phyloP scores from a whole-genome alignment of 495 filamentous ascomycete species.

The Aspergillus coremiiformis region DNA sequence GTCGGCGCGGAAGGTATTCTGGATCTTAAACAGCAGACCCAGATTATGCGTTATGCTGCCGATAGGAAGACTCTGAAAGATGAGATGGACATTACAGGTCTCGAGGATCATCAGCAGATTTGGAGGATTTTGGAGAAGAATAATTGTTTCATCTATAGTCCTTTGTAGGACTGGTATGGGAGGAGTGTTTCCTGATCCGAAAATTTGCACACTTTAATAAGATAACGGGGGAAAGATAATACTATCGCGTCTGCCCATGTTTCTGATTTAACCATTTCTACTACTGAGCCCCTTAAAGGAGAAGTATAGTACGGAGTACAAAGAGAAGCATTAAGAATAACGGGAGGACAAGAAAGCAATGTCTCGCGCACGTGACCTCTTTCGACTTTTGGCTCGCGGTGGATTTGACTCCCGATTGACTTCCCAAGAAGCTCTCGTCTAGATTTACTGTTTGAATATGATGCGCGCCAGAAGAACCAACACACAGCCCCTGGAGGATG shows the following conservation, averaged over 20 bases:
- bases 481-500: constrained; percentile 32
- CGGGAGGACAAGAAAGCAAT: too few species aligned
- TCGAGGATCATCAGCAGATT: constrained; percentile 24
- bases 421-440: background rate
- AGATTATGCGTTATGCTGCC: constrained; percentile 22
- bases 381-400: background rate
- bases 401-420: background rate
- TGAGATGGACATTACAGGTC: constrained; percentile 21
- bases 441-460: too few species aligned
- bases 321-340: background rate
- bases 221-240: background rate
- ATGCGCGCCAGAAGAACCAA: constrained; percentile 33
- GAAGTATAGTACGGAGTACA: background rate
- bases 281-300: too few species aligned
- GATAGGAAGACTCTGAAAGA: constrained; percentile 21
- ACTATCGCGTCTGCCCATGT: background rate
- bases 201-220: background rate
- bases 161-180: background rate
- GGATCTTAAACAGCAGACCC: constrained; percentile 25
- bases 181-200: background rate
- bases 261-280: too few species aligned
- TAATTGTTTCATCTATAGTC: constrained; percentile 24
- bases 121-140: constrained; percentile 29
- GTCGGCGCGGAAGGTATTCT: constrained; percentile 27
- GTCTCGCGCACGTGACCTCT: background rate